Base-by-base conservation (phyloP, 1,284 basidiomycete genomes). In the Porphyrellus sp. region DNA sequence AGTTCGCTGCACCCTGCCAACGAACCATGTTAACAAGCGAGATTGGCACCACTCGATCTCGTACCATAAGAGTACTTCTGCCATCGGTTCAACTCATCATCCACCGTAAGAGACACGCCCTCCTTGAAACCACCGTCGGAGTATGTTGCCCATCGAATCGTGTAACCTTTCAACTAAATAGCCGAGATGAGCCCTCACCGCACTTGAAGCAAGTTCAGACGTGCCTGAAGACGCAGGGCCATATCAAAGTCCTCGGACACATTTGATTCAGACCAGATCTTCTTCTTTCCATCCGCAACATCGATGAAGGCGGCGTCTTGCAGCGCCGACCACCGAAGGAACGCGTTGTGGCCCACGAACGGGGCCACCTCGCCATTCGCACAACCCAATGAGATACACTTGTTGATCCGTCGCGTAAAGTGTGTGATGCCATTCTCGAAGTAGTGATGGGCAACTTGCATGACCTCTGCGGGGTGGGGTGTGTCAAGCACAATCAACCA, bases 161-260 rank as follows among this genome's bases (percentile, higher is more conserved):
- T 78, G 68, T 90, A 93, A 0, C 85, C 82, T 60, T 81, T 77
- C 46, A 86, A 66, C 67, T 80, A 53, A 15, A 30, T 12, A 30
- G 11, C 48, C 44, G 44, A 33, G 7, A 20, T 46, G 5, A 50
- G 31, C n/a, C 23, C n/a, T 4, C 31, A 25, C 5, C 0, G 11
- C 25, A 34, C 25, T 21, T 21, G 0, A 12, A 2, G 30, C 13
- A 25, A 4, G 9, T 21, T 18, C 8, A 39, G 27, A 49, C 60
- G 46, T 48, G 49, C 59, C 54, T 53, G 49, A 30, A 52, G 43
- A 23, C 59, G 53, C 41, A 92, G 67, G 0, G 90, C 88, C 82
- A 92, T 89, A 59, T 92, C 89, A 61, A 93, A 92, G 69, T 93
- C 91, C 65, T 93, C 91, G 8, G 85, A 89, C 3, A 93, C 91